Conservation (phyloP, 78 protist species). For the Monocercomonoides exilis region DNA sequence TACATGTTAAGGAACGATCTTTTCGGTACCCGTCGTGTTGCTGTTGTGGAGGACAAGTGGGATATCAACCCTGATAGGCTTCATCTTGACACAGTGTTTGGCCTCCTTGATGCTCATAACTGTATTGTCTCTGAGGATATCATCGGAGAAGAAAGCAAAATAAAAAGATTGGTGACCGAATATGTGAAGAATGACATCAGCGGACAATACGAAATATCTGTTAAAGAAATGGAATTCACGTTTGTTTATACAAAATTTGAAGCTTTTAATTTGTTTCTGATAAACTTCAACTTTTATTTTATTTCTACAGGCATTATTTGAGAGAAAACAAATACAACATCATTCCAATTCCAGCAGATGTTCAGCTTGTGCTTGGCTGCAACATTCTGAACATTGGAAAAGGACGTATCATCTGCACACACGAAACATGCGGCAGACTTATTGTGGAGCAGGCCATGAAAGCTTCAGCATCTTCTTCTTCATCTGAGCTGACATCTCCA, state of each 20-base stretch:
- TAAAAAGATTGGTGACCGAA: neutral
- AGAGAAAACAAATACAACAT: conserved; percentile 55
- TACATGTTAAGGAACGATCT: neutral
- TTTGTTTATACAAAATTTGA: no score
- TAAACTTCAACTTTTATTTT: no score
- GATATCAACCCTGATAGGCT: neutral
- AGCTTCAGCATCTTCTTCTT: neutral
- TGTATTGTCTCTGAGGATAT: neutral
- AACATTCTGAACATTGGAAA: conserved; percentile 73
- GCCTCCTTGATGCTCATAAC: neutral
- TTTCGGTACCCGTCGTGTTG: neutral
- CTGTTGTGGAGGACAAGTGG: neutral
- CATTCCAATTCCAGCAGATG: conserved; percentile 44
- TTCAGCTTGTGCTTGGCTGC: conserved; percentile 64
- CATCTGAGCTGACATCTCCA: neutral
- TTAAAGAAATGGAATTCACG: no score
- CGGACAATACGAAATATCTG: no score
- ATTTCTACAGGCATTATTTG: no score
- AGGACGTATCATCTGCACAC: conserved; percentile 54
- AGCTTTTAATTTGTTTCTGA: no score
- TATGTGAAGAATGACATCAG: no score
- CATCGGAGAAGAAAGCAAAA: neutral
- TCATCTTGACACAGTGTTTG: neutral
- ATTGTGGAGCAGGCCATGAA: conserved; percentile 39
- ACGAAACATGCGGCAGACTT: conserved; percentile 51